Conservation (phyloP, 2,329 filamentous ascomycete species). For the Aspergillus uvarum region DNA sequence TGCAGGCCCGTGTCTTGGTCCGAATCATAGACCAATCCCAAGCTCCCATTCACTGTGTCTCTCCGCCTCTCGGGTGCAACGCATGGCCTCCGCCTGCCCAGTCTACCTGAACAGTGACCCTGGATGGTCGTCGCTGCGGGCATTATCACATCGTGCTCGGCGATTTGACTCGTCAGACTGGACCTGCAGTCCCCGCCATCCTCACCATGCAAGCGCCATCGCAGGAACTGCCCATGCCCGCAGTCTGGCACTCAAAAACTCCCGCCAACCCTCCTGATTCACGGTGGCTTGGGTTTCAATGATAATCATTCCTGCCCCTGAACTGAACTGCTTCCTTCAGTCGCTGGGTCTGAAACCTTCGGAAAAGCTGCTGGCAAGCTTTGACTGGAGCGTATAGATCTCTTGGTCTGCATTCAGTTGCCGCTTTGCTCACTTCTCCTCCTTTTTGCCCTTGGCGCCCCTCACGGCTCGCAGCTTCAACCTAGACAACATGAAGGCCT, state of each 20-base stretch:
- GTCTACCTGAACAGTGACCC: neutral
- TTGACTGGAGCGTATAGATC: conserved; percentile 1
- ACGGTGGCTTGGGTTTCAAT: conserved; percentile 25
- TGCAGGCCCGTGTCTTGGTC: conserved; percentile 28
- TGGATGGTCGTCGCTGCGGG: conserved; percentile 26
- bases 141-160: conserved; percentile 32
- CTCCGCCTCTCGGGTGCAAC: conserved; percentile 8
- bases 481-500: conserved; percentile 27
- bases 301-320: conserved; percentile 14
- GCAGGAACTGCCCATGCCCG: conserved; percentile 19
- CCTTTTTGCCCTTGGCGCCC: neutral
- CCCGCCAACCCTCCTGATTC: conserved; percentile 24
- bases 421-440: conserved; percentile 4
- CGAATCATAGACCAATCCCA: conserved; percentile 10
- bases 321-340: conserved; percentile 2
- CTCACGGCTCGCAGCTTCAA: neutral
- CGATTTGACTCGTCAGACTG: conserved; percentile 29
- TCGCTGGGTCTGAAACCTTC: conserved; percentile 2
- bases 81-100: conserved; percentile 2
- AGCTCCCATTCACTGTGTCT: neutral
- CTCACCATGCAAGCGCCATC: conserved; percentile 12
- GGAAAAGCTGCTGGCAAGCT: conserved; percentile 7
- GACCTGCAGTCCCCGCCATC: conserved; percentile 12
- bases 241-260: conserved; percentile 34
- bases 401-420: conserved; percentile 2